Evolutionary conservation across 1,139 yeast genomes (phyloP).

Genomic region (Pichia norvegensis): DNA sequence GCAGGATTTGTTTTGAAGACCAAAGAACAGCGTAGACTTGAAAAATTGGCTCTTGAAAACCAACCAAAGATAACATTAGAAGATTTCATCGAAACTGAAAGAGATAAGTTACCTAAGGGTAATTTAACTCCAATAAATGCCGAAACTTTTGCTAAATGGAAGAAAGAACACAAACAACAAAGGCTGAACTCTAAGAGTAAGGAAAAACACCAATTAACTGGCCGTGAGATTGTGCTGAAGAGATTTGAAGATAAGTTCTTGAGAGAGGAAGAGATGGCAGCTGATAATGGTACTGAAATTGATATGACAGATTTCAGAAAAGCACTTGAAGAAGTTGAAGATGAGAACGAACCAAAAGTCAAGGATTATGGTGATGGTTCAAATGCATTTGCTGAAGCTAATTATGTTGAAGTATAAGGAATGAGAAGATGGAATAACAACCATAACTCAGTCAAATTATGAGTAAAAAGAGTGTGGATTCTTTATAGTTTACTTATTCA

Average conservation of each 20-base stretch:
- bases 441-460: not conserved
- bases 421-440: not conserved
- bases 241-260: constrained; percentile 58
- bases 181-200: constrained; percentile 51
- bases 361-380: constrained; percentile 55
- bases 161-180: constrained; percentile 54
- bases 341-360: constrained; percentile 33
- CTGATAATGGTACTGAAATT: constrained; percentile 60
- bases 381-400: constrained; percentile 29
- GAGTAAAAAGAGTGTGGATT: constrained; percentile 19
- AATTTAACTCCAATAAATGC: constrained; percentile 82
- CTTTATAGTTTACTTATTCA: constrained; percentile 10
- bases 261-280: constrained; percentile 32
- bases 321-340: constrained; percentile 35
- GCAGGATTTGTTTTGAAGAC: constrained; percentile 96
- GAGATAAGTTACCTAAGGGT: constrained; percentile 71
- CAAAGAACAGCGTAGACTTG: constrained; percentile 87
- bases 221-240: constrained; percentile 74
- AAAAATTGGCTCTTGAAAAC: constrained; percentile 73
- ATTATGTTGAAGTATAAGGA: constrained; percentile 11
- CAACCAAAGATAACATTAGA: constrained; percentile 91
- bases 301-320: constrained; percentile 61
- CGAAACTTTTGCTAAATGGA: constrained; percentile 83
- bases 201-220: constrained; percentile 51
- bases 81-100: constrained; percentile 91